Evolutionary conservation across 2,329 filamentous ascomycete species (phyloP), one percentile per base, ranked within the genome.

Genomic region (Penicillium rolfsii): DNA sequence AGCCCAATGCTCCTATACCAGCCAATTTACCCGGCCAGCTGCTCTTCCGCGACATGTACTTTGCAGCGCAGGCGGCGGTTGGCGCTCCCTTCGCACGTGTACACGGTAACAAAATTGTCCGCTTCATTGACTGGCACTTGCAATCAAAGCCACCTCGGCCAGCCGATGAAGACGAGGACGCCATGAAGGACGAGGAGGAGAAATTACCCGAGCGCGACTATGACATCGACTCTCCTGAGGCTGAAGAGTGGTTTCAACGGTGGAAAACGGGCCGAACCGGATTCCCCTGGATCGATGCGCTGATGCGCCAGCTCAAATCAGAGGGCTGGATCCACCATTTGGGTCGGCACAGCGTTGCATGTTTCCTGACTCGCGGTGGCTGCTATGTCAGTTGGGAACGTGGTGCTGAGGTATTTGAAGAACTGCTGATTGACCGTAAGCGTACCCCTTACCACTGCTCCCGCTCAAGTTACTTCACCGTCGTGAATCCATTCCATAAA

Each of bases 281-380:
- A 0, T 93, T 93, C 63, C 90, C 90, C 0, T 93, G 88, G 85
- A 91, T 93, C 66, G 90, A 93, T 70, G 89, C 89, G 0, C 80
- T 93, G 43, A 93, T 93, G 90, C 85, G 89, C 0, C 90, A 93
- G 73, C 80, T 93, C 14, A 80, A 82, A 14, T 73, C 80, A 1
- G 89, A 92, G 71, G 90, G 90, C 30, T 93, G 90, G 90, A 91
- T 93, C 8, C 90, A 93, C 71, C 90, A 93, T 71, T 81, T 93
- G 0, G 90, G 89, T 2, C 84, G 90, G 0, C 90, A 93, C 73
- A 84, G 87, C n/a, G 87, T 93, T 0, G 90, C 90, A 0, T 93
- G 89, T 71, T 93, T 93, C 72, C 80, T 93, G n/a, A 93, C 90
- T 0, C 81, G 90, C 2, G 90, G 90, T 1, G 90, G 90, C 0